These are phyloP conservation scores for Cryoendolithus antarcticus DNA, from an alignment of 2,329 filamentous ascomycete species.

Conservation along the genomic window DNA sequence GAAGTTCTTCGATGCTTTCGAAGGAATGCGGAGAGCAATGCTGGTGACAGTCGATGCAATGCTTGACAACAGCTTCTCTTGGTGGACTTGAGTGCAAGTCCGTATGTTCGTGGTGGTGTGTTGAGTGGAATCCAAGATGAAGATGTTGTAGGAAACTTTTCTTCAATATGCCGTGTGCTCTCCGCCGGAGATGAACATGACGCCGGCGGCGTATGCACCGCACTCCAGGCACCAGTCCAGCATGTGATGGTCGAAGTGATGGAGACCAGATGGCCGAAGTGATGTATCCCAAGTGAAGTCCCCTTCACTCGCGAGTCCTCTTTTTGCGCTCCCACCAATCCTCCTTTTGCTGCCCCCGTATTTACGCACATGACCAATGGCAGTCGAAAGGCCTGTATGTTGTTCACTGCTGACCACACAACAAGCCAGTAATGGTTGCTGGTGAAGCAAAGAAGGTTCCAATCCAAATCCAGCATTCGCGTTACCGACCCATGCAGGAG, in stretches of 20 bases:
- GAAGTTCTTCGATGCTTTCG: slow-evolving; percentile 1
- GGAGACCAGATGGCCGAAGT: no score
- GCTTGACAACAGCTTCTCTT: slow-evolving; percentile 2
- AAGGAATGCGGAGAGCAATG: slow-evolving; percentile 9
- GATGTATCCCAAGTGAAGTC: no score
- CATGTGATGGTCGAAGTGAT: no score
- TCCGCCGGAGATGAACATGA: background rate
- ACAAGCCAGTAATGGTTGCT: no score
- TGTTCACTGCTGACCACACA: background rate
- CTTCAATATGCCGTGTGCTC: background rate
- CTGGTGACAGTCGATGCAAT: background rate
- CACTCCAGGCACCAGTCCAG: no score
- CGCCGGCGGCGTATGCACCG: background rate
- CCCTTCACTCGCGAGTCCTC: no score
- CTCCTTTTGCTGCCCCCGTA: no score
- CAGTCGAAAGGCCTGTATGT: background rate
- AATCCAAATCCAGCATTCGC: slow-evolving; percentile 1
- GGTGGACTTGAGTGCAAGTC: background rate
- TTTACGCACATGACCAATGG: no score
- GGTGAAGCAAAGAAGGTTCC: background rate
- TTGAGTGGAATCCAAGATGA: background rate
- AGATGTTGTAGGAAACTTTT: background rate
- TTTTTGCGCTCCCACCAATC: no score
- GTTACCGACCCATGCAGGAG: background rate
- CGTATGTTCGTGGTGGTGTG: slow-evolving; percentile 1